Conservation (phyloP, 441 rosid species). For the Brassica hybrid region DNA sequence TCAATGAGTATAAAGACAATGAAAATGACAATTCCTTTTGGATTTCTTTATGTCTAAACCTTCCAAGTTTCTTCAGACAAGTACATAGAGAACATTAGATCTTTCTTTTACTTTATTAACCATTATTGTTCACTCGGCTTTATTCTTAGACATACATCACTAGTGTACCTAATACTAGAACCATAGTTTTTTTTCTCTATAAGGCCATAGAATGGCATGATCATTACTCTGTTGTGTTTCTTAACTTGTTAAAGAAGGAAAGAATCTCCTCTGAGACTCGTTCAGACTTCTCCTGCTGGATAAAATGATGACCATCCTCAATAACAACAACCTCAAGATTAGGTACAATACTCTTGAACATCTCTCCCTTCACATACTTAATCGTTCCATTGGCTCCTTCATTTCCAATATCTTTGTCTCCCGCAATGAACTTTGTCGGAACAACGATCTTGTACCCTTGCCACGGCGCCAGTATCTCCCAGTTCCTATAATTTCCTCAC, state of each 20-base stretch:
- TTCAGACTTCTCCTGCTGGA: conserved; percentile 59
- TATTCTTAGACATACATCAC: not conserved
- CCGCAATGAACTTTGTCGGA: conserved; percentile 48
- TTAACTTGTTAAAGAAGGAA: conserved; percentile 50
- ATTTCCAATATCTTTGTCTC: conserved; percentile 51
- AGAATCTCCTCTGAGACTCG: conserved; percentile 62
- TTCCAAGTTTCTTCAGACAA: no score
- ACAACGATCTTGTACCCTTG: conserved; percentile 48
- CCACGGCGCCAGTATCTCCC: conserved; percentile 58
- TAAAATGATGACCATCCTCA: conserved; percentile 57
- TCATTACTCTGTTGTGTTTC: conserved; percentile 19
- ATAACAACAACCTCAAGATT: conserved; percentile 44
- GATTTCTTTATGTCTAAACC: no score
- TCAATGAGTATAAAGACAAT: not conserved
- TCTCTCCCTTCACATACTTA: conserved; percentile 45
- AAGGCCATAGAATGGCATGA: not conserved
- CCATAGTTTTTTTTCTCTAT: not conserved
- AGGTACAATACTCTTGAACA: conserved; percentile 49
- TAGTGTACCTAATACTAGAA: not conserved
- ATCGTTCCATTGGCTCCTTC: conserved; percentile 41
- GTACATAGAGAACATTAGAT: not conserved
- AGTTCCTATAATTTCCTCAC: conserved; percentile 40
- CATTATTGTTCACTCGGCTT: not conserved
- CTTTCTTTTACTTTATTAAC: not conserved
- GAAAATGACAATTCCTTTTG: no score